These are phyloP conservation scores for Quercus tomentella DNA, from an alignment of 331 rosid species.

Conservation along the genomic window DNA sequence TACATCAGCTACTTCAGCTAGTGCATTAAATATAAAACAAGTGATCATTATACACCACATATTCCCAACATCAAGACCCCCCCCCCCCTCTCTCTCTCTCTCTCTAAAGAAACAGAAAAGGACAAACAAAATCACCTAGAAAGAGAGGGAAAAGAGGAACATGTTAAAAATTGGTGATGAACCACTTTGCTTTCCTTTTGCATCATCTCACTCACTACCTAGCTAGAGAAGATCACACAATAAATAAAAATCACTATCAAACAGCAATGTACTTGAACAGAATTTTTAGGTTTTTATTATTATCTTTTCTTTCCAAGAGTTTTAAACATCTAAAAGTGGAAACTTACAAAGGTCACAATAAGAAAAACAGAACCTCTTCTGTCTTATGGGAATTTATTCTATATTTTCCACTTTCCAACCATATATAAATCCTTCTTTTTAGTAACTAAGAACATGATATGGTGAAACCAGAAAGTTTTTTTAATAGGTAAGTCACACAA, in stretches of 20 bases:
- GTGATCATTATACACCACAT: neutral
- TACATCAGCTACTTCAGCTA: too few species aligned
- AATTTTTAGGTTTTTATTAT: neutral
- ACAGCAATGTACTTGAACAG: too few species aligned
- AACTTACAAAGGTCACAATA: neutral
- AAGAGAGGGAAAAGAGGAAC: too few species aligned
- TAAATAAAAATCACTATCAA: neutral
- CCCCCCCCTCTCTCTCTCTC: too few species aligned
- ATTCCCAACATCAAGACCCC: too few species aligned
- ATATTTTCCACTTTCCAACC: neutral
- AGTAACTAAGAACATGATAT: neutral
- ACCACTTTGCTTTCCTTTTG: neutral
- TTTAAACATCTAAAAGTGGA: neutral
- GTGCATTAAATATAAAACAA: too few species aligned
- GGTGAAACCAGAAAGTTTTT: neutral
- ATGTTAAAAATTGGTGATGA: neutral
- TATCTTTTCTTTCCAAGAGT: neutral
- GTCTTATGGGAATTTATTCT: neutral
- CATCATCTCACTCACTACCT: neutral
- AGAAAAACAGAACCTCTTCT: neutral
- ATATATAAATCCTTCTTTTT: neutral
- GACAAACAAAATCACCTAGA: too few species aligned
- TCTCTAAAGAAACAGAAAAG: too few species aligned
- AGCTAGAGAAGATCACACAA: neutral
- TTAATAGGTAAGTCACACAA: too few species aligned